Evolutionary conservation across 441 rosid species (phyloP).

Genomic region (Eutrema salsugineum): DNA sequence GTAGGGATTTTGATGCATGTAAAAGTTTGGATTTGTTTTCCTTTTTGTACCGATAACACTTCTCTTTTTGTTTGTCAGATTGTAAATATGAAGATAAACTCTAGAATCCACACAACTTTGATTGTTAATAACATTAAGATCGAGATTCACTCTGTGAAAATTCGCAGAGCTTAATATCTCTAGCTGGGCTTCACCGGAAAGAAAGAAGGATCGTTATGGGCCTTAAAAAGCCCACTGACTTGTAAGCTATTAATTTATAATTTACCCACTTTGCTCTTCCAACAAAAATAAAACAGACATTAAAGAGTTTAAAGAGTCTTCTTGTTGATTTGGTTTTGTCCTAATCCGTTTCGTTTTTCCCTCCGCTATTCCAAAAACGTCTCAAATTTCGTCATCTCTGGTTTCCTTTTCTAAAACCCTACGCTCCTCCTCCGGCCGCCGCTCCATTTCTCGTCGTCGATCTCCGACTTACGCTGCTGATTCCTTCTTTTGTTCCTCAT

Average conservation of each 20-base stretch:
- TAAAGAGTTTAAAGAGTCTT: not conserved
- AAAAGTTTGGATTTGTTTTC: not conserved
- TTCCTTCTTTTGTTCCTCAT: not conserved
- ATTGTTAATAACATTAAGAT: not conserved
- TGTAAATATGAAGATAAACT: not conserved
- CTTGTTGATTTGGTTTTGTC: not conserved
- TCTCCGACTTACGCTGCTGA: not conserved
- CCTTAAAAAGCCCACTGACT: not conserved
- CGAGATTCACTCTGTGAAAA: not conserved
- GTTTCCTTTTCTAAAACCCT: conserved; percentile 24
- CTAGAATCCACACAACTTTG: not conserved
- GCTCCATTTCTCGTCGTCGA: not conserved
- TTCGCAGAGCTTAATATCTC: not conserved
- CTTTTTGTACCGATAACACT: not conserved
- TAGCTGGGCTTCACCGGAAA: not conserved
- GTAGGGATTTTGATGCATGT: not conserved
- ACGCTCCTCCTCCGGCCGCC: conserved; percentile 33
- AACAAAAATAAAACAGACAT: not conserved
- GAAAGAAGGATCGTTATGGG: not conserved
- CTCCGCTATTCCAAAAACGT: conserved; percentile 11
- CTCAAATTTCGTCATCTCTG: not conserved
- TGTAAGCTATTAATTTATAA: too few relatives aligned
- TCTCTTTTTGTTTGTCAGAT: not conserved
- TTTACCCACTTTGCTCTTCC: too few relatives aligned
- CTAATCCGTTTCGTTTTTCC: conserved; percentile 21